A percentile compares a stretch with the other conserved stretches of the same genome.
Evolutionary conservation across 2,329 filamentous ascomycete species (phyloP).

Genomic region (Raffaelea ambrosiae): DNA sequence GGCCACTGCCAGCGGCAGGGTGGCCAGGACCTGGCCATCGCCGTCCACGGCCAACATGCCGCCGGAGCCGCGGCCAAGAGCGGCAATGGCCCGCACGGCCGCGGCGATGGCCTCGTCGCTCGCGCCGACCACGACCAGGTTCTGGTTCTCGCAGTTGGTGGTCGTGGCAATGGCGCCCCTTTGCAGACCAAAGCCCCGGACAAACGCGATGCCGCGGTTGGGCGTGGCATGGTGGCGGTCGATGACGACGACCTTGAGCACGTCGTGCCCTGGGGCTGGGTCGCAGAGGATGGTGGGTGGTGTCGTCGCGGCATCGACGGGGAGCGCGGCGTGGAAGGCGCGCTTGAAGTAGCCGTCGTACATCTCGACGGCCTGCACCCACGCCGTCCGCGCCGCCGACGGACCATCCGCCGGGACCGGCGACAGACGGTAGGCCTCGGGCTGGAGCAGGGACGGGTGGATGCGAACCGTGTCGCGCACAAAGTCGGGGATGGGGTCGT

Average conservation of each 20-base stretch:
- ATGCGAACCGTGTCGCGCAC: not conserved
- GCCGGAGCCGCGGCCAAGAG: not conserved
- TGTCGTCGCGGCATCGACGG: not conserved
- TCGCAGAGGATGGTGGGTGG: not conserved
- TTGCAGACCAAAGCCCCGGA: not conserved
- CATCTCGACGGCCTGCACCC: not conserved
- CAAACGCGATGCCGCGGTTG: not conserved
- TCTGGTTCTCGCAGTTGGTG: not conserved
- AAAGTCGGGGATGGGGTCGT: not conserved
- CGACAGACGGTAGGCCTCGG: not conserved
- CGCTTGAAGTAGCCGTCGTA: not conserved
- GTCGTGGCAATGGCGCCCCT: not conserved
- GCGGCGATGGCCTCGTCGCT: not conserved
- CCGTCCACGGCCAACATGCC: not conserved
- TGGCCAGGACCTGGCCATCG: not conserved
- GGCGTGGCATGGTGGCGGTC: not conserved
- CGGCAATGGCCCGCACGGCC: not conserved
- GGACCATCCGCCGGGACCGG: too few relatives aligned
- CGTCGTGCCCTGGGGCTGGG: not conserved
- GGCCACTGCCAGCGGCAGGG: not conserved
- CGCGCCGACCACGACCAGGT: not conserved
- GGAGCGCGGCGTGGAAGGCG: not conserved
- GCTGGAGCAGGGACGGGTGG: not conserved
- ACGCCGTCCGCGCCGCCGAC: not conserved
- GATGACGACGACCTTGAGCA: not conserved